Conservation (phyloP, 768 basidiomycete genomes). For the Leccinellum rugosiceps region DNA sequence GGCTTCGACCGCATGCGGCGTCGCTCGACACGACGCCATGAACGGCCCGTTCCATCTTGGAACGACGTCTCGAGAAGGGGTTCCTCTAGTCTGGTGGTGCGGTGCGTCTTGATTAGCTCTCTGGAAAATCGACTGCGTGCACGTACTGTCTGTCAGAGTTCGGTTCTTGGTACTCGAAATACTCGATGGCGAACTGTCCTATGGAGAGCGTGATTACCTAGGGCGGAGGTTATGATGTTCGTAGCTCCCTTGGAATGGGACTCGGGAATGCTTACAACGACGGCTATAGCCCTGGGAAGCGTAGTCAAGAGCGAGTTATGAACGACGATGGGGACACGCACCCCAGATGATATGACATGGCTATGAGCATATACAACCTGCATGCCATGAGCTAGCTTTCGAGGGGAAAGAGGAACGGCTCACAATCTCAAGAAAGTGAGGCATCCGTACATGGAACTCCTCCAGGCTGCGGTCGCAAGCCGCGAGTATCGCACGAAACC, state of each 20-base stretch:
- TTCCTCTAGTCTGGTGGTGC: slow-evolving; percentile 17
- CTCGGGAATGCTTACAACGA: slow-evolving; percentile 20
- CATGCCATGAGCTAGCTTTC: not conserved
- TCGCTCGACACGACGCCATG: slow-evolving; percentile 15
- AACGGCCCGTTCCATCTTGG: not conserved
- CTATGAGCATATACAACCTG: slow-evolving; percentile 70
- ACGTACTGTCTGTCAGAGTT: slow-evolving; percentile 22
- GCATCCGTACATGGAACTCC: slow-evolving; percentile 50
- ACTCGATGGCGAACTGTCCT: slow-evolving; percentile 56
- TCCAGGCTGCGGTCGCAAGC: slow-evolving; percentile 49
- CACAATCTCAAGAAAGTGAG: slow-evolving; percentile 63
- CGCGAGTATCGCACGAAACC: slow-evolving; percentile 39
- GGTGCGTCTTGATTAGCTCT: not conserved
- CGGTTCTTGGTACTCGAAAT: slow-evolving; percentile 20
- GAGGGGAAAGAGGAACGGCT: slow-evolving; percentile 19
- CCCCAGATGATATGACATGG: slow-evolving; percentile 72
- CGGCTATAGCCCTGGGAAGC: slow-evolving; percentile 21
- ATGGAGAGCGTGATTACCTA: slow-evolving; percentile 56
- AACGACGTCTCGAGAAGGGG: slow-evolving; percentile 20
- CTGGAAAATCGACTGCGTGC: not conserved
- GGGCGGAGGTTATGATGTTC: not conserved
- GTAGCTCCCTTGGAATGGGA: not conserved
- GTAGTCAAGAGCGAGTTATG: slow-evolving; percentile 4
- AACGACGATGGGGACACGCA: slow-evolving; percentile 33
- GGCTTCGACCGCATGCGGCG: slow-evolving; percentile 55